Conservation (phyloP, 192 early-diverging fungal species). For the Linnemannia hyalina region DNA sequence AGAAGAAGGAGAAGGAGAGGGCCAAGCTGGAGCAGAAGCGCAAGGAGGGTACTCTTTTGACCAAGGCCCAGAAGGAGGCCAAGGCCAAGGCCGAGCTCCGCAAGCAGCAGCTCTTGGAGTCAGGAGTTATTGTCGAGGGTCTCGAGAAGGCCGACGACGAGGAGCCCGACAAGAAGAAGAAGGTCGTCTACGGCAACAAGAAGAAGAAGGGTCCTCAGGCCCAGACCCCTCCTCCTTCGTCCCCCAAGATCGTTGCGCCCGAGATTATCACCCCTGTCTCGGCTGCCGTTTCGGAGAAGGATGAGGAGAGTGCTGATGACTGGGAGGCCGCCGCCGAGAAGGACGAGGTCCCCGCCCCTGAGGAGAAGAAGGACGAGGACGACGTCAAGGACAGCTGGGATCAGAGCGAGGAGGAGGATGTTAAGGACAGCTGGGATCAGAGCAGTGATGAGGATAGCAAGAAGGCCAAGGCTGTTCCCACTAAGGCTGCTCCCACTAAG, state of each 20-base stretch:
- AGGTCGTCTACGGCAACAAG: constrained; percentile 79
- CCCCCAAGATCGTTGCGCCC: constrained; percentile 49
- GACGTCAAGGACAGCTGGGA: constrained; percentile 73
- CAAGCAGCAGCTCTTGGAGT: constrained; percentile 82
- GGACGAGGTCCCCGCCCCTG: constrained; percentile 50
- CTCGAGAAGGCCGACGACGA: constrained; percentile 60
- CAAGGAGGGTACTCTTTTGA: constrained; percentile 93
- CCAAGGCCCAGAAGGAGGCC: constrained; percentile 92
- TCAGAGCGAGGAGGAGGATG: constrained; percentile 65
- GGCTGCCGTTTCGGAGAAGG: constrained; percentile 61
- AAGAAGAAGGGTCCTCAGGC: constrained; percentile 73
- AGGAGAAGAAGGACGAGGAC: constrained; percentile 64
- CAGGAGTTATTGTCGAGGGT: constrained; percentile 84
- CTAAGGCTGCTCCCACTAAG: constrained; percentile 21
- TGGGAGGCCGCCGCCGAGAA: constrained; percentile 64
- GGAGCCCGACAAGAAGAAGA: constrained; percentile 71
- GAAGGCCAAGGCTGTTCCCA: constrained; percentile 45
- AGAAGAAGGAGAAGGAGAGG: constrained; percentile 91
- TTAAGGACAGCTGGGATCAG: constrained; percentile 70
- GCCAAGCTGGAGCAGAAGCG: constrained; percentile 89
- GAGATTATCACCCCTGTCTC: constrained; percentile 51
- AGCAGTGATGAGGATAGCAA: constrained; percentile 57
- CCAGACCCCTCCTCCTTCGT: constrained; percentile 55
- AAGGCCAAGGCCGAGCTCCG: constrained; percentile 76
- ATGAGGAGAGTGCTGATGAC: constrained; percentile 39